Evolutionary conservation across 2,329 filamentous ascomycete species (phyloP), one percentile per base, ranked within the genome.

Genomic region (Moelleriella libera): DNA sequence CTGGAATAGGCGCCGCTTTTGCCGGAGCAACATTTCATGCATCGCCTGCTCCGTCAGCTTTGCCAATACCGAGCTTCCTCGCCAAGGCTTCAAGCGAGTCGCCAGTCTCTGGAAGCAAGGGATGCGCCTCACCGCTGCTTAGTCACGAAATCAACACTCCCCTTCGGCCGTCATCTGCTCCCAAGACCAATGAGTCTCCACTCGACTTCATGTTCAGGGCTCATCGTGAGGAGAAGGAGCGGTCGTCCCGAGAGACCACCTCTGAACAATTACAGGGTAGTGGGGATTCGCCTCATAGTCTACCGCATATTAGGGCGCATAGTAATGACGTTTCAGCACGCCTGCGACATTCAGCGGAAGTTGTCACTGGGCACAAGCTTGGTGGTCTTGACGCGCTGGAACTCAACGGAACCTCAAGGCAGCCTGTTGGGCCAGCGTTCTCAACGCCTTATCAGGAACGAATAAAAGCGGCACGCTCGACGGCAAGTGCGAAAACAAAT

Each of bases 21-120:
- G 92, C 92, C 40, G 92, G 90, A 11, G 85, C 90, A 34, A 94
- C 88, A 5, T 98, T 97, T 63, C 89, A 96, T 64, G 86, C 88
- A 41, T 97, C 92, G 7, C 92, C 92, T 21, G 90, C 89, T 2
- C 85, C 92, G 0, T 94, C 88, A 7, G 82, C 88, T 29, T 72
- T 98, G 32, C 92, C 92, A 0, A 84, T 96, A 49, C 92, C 92
- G 9, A 94, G 84, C 58, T 95, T 96, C 63, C 78, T 72, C 34
- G 83, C 84, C 30, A 89, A 84, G 57, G 81, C 86, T 0, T 73
- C 85, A 10, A 81, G 82, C 4, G 82, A 84, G 49, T 82, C 81
- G 4, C 78, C 74, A 5, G 51, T 52, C 44, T 11, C 40, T n/a
- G n/a, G 40, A 41, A n/a, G 14, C 7, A 41, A n/a, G 14, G 14